Base-by-base conservation (phyloP, 331 rosid genomes). In the Pyracantha coccinea region DNA sequence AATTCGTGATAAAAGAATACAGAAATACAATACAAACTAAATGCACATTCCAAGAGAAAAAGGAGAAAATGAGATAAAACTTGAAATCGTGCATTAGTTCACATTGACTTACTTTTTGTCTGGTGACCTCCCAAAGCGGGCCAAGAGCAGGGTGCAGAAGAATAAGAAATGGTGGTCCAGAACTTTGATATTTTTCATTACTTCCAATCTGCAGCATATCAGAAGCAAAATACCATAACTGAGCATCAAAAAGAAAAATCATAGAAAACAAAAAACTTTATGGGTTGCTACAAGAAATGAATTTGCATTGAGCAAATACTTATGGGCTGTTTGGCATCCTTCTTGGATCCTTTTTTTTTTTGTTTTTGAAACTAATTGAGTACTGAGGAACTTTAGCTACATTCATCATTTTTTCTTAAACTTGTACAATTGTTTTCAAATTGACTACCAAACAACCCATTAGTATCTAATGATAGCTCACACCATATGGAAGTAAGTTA, bases 61-160 rank as follows among this genome's bases (percentile, higher is more conserved):
- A 7, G 27, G 32, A 74, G 59, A 50, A 55, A 50, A 47, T n/a
- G 27, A 33, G 35, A 12, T 14, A 60, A 79, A 54, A 23, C 65
- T 23, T 69, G 23, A 31, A 68, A 81, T 15, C 35, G 59, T 23
- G 45, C 68, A 72, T 50, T 24, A 20, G 13, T 2, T 55, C 60
- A 44, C 54, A 52, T 53, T 15, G 69, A 77, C 65, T 82, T 84
- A 92, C 97, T 71, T 95, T 95, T 77, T 95, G 97, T 88, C 90
- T 89, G 61, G 91, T 81, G 79, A 95, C 87, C 83, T 92, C 97
- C 99, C 99, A 95, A 74, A 95, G 97, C 31, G 99, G 97, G 72
- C 99, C 99, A 70, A 95, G 97, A 82, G 97, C 88, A 77, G 99
- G 99, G 80, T 92, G 97, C 81, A 92, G 83, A 77, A 92, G 91